These are phyloP conservation scores for Neonectria punicea DNA, from an alignment of 2,329 filamentous ascomycete genomes.

Conservation along the genomic window DNA sequence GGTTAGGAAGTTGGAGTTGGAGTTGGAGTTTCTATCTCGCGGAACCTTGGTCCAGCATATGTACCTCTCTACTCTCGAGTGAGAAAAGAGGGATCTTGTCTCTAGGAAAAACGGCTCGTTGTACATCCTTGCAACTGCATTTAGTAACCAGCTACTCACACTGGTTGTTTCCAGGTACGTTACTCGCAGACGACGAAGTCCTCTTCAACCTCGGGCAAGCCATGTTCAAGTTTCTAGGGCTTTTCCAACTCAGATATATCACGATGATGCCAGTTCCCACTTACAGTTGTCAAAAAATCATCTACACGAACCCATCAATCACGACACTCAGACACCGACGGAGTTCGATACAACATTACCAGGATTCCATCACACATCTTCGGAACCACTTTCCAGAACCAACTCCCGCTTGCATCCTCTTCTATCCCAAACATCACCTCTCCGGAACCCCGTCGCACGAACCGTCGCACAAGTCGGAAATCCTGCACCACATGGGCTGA, in stretches of 20 bases:
- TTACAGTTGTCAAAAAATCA: too few species aligned
- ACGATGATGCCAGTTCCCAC: not conserved
- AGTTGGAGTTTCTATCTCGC: not conserved
- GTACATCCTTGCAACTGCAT: too few species aligned
- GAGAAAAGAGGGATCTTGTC: not conserved
- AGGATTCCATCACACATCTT: not conserved
- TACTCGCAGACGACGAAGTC: not conserved
- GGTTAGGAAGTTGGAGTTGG: not conserved
- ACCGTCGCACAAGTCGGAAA: conserved; percentile 3
- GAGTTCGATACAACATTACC: not conserved
- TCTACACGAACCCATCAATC: too few species aligned
- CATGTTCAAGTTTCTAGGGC: not conserved
- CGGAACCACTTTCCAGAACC: not conserved
- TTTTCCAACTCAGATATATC: not conserved
- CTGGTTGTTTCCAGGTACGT: not conserved
- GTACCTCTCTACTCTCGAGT: too few species aligned
- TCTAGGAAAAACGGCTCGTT: not conserved
- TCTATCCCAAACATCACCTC: conserved; percentile 2
- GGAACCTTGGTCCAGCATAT: too few species aligned
- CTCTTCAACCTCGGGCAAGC: not conserved
- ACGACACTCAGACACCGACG: too few species aligned
- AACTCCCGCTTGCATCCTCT: not conserved
- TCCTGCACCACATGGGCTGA: conserved; percentile 6
- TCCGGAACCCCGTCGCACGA: not conserved
- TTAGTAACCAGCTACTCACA: not conserved